Evolutionary conservation across 306 rosid genomes (phyloP), one percentile per base, ranked within the genome.

Genomic region (Citrullus colocynthis): DNA sequence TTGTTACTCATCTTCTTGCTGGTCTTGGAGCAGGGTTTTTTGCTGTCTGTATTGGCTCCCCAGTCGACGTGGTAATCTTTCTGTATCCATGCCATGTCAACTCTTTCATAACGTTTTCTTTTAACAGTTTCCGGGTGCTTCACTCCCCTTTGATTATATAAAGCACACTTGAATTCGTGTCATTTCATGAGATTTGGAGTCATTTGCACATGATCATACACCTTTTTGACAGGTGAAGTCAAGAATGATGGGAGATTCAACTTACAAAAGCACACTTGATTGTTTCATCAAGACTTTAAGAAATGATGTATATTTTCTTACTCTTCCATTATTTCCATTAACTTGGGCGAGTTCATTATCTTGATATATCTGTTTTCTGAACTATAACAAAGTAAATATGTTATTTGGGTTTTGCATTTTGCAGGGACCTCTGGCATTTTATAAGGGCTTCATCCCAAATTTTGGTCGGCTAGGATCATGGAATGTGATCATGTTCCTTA

Each of bases 401-500:
- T 11, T 45, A 16, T 74, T 6, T 4, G 42, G 78, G 21, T 41
- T 21, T 76, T 57, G 15, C 54, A 59, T 76, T 86, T 82, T 88
- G 83, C 91, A 95, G 98, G 98, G 98, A 78, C 97, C 96, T 77
- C 72, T 89, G 32, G 97, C 98, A 37, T 95, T 95, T 82, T 95
- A 95, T 73, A 92, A 95, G 85, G 98, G 98, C 20, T 95, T 95
- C 86, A 85, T 92, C 45, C 97, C 98, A 11, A 92, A 92, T 85
- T 95, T 90, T 57, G 96, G 97, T 78, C 88, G 98, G 80, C 86
- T 95, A 56, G 98, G 98, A 86, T 92, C 98, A 4, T 95, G 98
- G 98, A 95, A 95, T 66, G 98, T 95, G 85, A 88, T 95, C 87
- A 95, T 95, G 98, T 95, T 95, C 80, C 87, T 95, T 80, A 92